Evolutionary conservation across 2,329 filamentous ascomycete genomes (phyloP), one percentile per base, ranked within the genome.

Genomic region (Trichoderma atrobrunneum): DNA sequence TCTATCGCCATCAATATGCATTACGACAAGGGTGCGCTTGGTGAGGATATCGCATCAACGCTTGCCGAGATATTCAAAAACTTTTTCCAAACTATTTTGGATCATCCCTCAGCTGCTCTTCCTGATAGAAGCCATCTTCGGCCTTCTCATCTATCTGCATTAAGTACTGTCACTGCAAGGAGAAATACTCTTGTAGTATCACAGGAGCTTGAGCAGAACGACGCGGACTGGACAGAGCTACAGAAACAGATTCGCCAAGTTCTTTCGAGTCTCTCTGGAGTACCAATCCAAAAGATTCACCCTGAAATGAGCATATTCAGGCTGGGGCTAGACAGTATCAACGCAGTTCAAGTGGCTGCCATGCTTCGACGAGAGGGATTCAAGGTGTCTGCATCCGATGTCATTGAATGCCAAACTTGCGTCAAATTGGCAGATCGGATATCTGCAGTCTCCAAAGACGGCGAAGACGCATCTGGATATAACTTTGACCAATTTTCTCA

Each of bases 311-410:
- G 93, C 0, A 93, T 98, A 63, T 97, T 95, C 76, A 90, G 92
- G 72, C 87, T 97, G n/a, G 95, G 95, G 0, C 84, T 98, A 4
- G 95, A 98, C 80, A 98, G 95, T 78, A 96, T 98, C 77, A 95
- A 92, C 73, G 93, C 94, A 0, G 87, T 91, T 6, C 94, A 97
- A 77, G 85, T 97, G 11, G 93, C 94, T 0, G 86, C 89, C 1
- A 82, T 86, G 30, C 83, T 98, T 18, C 89, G 91, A 21, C 87
- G 85, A 51, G 77, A 86, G 21, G 90, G 90, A 0, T 83, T 90
- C 51, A 77, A 79, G 1, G 81, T 94, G 0, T 89, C 89, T 1
- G 90, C 92, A 0, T 87, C 89, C 1, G 93, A 97, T 79, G 89
- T 98, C 16, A 87, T 98, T 69, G 90, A 92, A 76, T 85, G 85